Percentiles rank a stretch among this genome's conserved stretches.
These are phyloP conservation scores for Vitis amurensis DNA, from an alignment of 164 flowering plant genomes.

Conservation along the genomic window DNA sequence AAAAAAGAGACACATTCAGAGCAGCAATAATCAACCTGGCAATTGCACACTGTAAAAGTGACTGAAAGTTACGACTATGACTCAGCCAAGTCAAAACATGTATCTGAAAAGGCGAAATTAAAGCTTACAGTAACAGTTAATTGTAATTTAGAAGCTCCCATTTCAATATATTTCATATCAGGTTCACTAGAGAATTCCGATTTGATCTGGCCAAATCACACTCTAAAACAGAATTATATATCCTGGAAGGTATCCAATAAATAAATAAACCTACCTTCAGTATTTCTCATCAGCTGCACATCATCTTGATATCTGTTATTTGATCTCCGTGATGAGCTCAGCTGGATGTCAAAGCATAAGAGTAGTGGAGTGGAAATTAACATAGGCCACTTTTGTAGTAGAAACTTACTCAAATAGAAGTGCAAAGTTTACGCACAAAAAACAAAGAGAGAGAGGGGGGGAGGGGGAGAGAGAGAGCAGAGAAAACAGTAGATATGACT, in stretches of 20 bases:
- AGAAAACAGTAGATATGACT: too few species aligned
- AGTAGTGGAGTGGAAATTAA: neutral
- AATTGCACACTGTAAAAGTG: too few species aligned
- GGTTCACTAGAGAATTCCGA: neutral
- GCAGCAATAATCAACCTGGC: neutral
- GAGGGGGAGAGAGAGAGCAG: too few species aligned
- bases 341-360: slow-evolving; percentile 33
- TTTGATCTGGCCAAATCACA: neutral
- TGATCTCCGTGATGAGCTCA: slow-evolving; percentile 25
- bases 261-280: slow-evolving; percentile 42
- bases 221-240: neutral
- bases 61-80: too few species aligned
- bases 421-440: too few species aligned
- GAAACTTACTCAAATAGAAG: too few species aligned
- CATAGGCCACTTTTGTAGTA: neutral
- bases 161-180: neutral
- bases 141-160: neutral
- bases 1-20: neutral
- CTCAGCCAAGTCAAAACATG: neutral
- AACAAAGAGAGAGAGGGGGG: too few species aligned
- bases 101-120: neutral
- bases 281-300: slow-evolving; percentile 26
- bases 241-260: slow-evolving; percentile 1
- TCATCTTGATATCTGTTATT: slow-evolving; percentile 24
- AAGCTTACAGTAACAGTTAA: neutral